These are phyloP conservation scores for Alternaria dauci DNA, from an alignment of 2,329 filamentous ascomycete genomes.

Conservation along the genomic window DNA sequence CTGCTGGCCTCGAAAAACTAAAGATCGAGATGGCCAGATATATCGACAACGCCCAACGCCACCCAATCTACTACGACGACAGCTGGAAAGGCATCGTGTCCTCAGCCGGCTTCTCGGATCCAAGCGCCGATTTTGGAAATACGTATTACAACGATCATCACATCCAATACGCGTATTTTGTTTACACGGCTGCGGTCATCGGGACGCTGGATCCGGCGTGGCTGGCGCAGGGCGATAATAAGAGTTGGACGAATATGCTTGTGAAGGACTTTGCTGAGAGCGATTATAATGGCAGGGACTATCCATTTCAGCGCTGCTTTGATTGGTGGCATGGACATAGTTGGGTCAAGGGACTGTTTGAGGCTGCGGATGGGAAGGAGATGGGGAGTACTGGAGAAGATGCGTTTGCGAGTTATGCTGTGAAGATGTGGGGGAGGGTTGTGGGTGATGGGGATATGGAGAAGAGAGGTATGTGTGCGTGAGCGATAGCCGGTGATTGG, in stretches of 20 bases:
- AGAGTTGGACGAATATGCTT: conserved; percentile 81
- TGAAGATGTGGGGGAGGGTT: conserved; percentile 93
- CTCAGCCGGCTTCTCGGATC: conserved; percentile 75
- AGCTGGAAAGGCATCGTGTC: conserved; percentile 85
- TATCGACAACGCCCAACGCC: conserved; percentile 55
- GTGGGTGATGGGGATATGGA: conserved; percentile 81
- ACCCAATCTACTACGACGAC: conserved; percentile 64
- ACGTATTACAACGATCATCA: conserved; percentile 78
- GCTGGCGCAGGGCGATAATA: conserved; percentile 69
- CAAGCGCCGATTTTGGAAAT: conserved; percentile 82
- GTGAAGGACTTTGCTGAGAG: conserved; percentile 87
- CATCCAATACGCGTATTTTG: conserved; percentile 81
- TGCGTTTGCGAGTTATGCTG: conserved; percentile 81
- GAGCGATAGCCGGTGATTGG: neutral
- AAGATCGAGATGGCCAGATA: conserved; percentile 60
- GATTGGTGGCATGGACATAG: conserved; percentile 96
- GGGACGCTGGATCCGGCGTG: conserved; percentile 79
- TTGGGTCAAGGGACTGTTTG: conserved; percentile 84
- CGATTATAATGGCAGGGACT: conserved; percentile 68
- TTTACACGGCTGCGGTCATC: conserved; percentile 85
- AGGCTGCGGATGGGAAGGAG: conserved; percentile 77
- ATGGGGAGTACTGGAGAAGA: conserved; percentile 93
- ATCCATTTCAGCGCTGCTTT: conserved; percentile 83
- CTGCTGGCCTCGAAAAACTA: conserved; percentile 59
- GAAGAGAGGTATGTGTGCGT: conserved; percentile 59